Percentiles rank a stretch among this genome's conserved stretches.
phyloP scores from a whole-genome alignment of 345 rosid genomes.

The Odontarrhena argentea region DNA sequence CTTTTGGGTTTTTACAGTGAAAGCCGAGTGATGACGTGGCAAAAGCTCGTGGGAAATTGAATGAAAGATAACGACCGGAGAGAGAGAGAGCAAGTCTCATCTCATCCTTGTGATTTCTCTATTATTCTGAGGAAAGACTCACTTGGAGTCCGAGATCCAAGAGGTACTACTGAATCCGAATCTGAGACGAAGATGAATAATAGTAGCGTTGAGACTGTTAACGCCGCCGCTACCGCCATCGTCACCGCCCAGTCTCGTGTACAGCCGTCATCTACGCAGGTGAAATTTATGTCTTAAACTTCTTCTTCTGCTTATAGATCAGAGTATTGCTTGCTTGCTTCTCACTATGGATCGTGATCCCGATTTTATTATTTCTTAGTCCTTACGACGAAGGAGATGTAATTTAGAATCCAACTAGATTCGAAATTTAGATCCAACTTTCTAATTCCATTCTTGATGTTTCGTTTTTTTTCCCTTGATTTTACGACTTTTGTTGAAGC shows the following conservation, averaged over 20 bases:
- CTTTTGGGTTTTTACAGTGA: too few species aligned
- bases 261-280: slow-evolving; percentile 71
- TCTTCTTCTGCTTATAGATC: slow-evolving; percentile 5
- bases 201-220: slow-evolving; percentile 71
- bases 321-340: slow-evolving; percentile 8
- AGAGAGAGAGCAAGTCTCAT: slow-evolving; percentile 33
- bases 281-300: slow-evolving; percentile 14
- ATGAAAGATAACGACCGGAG: slow-evolving; percentile 59
- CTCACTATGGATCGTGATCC: not conserved
- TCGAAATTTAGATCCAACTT: slow-evolving; percentile 21
- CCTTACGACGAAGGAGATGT: not conserved
- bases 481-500: slow-evolving; percentile 15
- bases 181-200: slow-evolving; percentile 52
- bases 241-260: slow-evolving; percentile 83
- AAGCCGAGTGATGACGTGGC: slow-evolving; percentile 52
- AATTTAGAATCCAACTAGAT: not conserved
- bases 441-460: not conserved
- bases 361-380: not conserved
- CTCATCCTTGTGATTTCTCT: slow-evolving; percentile 15
- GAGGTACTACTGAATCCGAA: slow-evolving; percentile 40
- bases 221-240: slow-evolving; percentile 96
- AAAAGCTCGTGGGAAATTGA: slow-evolving; percentile 47
- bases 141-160: slow-evolving; percentile 41
- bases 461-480: slow-evolving; percentile 12
- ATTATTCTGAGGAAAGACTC: slow-evolving; percentile 29